Percentiles rank a stretch among this genome's conserved stretches.
Conservation (phyloP, 78 protist genomes). For the Polysphondylium violaceum region DNA sequence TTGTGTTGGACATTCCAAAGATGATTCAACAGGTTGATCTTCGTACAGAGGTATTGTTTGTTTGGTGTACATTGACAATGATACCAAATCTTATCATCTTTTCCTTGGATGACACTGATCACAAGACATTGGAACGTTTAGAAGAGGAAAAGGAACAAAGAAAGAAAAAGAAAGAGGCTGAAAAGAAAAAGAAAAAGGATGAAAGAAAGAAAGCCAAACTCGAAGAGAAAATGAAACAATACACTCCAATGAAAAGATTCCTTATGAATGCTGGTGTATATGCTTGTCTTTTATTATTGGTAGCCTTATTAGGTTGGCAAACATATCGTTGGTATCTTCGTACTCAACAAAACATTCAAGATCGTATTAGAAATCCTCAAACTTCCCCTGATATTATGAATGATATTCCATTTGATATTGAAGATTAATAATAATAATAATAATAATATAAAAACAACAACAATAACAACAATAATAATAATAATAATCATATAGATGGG, state of each 20-base stretch:
- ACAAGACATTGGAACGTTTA: conserved; percentile 33
- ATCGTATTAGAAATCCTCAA: conserved; percentile 13
- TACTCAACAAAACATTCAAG: conserved; percentile 69
- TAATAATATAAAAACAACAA: no score
- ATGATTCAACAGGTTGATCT: conserved; percentile 77
- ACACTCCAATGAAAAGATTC: conserved; percentile 40
- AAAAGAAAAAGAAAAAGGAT: conserved; percentile 20
- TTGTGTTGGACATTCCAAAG: conserved; percentile 69
- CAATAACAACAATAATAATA: no score
- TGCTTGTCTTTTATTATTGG: conserved; percentile 12
- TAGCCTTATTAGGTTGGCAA: conserved; percentile 48
- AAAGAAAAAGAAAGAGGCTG: conserved; percentile 49
- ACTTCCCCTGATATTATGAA: neutral
- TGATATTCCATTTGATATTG: conserved; percentile 12
- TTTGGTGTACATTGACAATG: conserved; percentile 75
- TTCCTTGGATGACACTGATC: conserved; percentile 68
- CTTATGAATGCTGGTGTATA: conserved; percentile 38
- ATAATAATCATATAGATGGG: no score
- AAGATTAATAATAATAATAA: neutral
- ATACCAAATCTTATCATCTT: conserved; percentile 63
- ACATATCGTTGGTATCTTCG: conserved; percentile 80
- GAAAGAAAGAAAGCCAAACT: conserved; percentile 32
- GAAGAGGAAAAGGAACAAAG: conserved; percentile 54
- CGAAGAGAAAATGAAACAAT: conserved; percentile 45
- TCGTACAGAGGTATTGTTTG: conserved; percentile 48